phyloP scores from a whole-genome alignment of 1,139 yeast genomes.

The Lodderomyces metapsilosis region DNA sequence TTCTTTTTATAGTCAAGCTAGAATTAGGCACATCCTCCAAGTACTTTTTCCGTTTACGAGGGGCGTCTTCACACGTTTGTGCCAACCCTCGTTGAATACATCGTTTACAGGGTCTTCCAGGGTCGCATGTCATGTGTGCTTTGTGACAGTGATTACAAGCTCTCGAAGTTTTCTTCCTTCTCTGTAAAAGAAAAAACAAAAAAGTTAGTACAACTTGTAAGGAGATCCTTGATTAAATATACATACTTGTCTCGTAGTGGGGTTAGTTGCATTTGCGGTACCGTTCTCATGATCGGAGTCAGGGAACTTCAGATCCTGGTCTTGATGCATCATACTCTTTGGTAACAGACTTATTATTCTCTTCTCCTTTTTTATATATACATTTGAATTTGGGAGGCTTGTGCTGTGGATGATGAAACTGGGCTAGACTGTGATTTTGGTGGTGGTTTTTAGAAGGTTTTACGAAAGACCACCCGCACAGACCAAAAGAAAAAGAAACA shows the following conservation, averaged over 20 bases:
- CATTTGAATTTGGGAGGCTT: background rate
- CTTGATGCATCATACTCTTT: background rate
- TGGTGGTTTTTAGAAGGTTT: background rate
- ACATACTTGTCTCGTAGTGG: background rate
- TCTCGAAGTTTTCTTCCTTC: constrained; percentile 61
- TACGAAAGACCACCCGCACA: background rate
- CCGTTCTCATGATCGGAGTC: constrained; percentile 2
- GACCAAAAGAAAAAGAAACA: background rate
- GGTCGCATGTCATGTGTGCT: constrained; percentile 87
- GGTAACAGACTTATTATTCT: background rate
- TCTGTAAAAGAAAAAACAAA: constrained; percentile 24
- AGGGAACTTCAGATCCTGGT: background rate
- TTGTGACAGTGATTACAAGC: constrained; percentile 88
- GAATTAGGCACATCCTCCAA: constrained; percentile 52
- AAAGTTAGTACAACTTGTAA: too few species aligned
- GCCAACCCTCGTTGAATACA: constrained; percentile 71
- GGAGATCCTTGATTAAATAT: background rate
- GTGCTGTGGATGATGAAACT: too few species aligned
- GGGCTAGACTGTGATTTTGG: too few species aligned
- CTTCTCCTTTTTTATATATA: constrained; percentile 1
- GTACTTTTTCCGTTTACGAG: constrained; percentile 82
- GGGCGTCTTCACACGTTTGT: constrained; percentile 84
- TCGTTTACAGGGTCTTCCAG: constrained; percentile 75
- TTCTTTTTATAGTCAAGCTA: constrained; percentile 11
- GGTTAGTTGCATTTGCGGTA: background rate